Base-by-base conservation (phyloP, 768 basidiomycete species). In the Leccinellum luteum region DNA sequence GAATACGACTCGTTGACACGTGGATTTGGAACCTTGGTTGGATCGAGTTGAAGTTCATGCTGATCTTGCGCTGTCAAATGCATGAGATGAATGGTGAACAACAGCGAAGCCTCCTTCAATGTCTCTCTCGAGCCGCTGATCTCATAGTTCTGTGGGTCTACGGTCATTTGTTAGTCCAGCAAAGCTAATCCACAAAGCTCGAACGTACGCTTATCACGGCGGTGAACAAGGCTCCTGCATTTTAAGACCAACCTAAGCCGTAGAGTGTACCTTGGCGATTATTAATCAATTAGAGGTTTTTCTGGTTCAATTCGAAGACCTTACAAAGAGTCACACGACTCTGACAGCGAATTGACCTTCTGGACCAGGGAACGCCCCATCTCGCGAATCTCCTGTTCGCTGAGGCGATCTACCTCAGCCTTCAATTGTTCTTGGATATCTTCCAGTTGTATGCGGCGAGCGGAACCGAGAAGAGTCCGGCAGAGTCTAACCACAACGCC, bases 41-140 rank as follows among this genome's bases (percentile, higher is more conserved):
- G 6, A 61, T 71, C 57, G 2, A 71, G 60, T 17, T 71, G 71
- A 17, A 71, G 62, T 0, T 73, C 63, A n/a, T 73, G 69, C 5
- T 60, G 61, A 31, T 71, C 71, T 61, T 71, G 63, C 0, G 65
- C n/a, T 9, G 69, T 71, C 25, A 73, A 31, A 50, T 71, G 61
- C 69, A 71, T 69, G 23, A 58, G 60, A 50, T 69, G 63, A 35
- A 71, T 57, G 6, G 67, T 73, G 32, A 65, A 67, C 48, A 58
- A 49, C 32, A 71, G 28, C 4, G 60, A 62, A 21, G 69, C 59
- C 17, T 59, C 65, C n/a, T 59, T 60, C 19, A 60, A n/a, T 1
- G 58, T 54, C 34, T 67, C 69, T 17, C 63, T 55, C 6, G 19
- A 32, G 17, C 69, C 69, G 25, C 53, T 54, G 9, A 71, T 47